Evolutionary conservation across 805 yeast genomes (phyloP), one percentile per base, ranked within the genome.

Genomic region (Candida nemodendra): DNA sequence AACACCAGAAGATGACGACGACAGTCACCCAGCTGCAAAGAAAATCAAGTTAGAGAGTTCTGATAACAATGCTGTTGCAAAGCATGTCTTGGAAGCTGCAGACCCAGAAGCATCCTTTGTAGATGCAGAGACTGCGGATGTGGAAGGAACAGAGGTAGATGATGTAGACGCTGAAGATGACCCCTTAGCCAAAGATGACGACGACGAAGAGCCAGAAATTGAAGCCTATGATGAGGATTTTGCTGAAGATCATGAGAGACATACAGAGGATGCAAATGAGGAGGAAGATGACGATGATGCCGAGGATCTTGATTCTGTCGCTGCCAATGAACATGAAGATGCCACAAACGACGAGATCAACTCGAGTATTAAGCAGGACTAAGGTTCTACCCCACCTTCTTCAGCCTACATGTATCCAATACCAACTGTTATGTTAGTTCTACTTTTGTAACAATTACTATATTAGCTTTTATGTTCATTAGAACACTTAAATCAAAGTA

Each of bases 211-310:
- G 42, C 43, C 37, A 13, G 33, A 18, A 15, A 36, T 23, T 24
- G 34, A 34, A 8, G 27, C 32, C 30, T 37, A 35, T 27, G 41
- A 34, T 18, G 43, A 30, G n/a, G n/a, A n/a, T n/a, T n/a, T n/a
- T n/a, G n/a, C n/a, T n/a, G n/a, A n/a, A n/a, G n/a, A n/a, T n/a
- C n/a, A n/a, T n/a, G n/a, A n/a, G n/a, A n/a, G n/a, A n/a, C n/a
- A n/a, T n/a, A n/a, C n/a, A n/a, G 47, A 44, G 16, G 41, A 46
- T 25, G 45, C 42, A 26, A 38, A 25, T 19, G 43, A 35, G 18
- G 46, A 33, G 13, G 42, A 30, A 2, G 50, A 38, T 19, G 49
- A 30, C 9, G 50, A 40, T 30, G 42, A 30, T 28, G 48, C 47
- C 30, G 32, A 34, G 32, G 41, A 30, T 21, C n/a, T 34, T 16